Base-by-base conservation (phyloP, 345 rosid species). In the Populus pruinosa region DNA sequence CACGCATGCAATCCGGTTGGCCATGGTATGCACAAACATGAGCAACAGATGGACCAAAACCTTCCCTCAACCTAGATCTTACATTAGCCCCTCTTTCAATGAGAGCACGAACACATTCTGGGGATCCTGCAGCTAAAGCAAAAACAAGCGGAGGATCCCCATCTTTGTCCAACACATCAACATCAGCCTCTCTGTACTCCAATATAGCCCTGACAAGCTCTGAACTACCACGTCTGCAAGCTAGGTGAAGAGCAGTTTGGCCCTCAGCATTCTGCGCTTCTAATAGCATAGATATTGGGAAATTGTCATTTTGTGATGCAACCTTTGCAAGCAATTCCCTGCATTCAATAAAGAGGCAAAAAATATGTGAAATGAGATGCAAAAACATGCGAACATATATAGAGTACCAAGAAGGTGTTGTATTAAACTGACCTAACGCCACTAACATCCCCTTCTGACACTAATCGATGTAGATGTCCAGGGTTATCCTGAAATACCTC, bases 1-100 rank as follows among this genome's bases (percentile, higher is more conserved):
- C 99, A 66, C 84, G 95, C 98, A 96, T 93, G 87, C 99, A 93
- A 79, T 93, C 99, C 75, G 99, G 97, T 77, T 96, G 99, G 74
- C 99, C 99, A 86, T 96, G 97, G 82, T 92, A 93, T 36, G 98
- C 97, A 89, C 99, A 96, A 75, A 93, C 97, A 87, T 96, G 99
- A 77, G 98, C 94, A 75, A 96, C 91, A 47, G 98, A 96, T 10
- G 96, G 99, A 82, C 99, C 98, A 79, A 87, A 77, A 72, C 99
- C 99, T 78, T 93, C 94, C 81, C 96, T 89, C 86, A 92, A 85
- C 82, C 95, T 89, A 72, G 97, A 93, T 82, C 86, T 87, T 77
- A 91, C 98, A 75, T 92, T 89, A 66, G 97, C 93, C 74, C 92
- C 93, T 78, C 93, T 89, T 83, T 80, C 83, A 25, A 96, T 90